Percentiles rank a stretch among this genome's conserved stretches.
These are phyloP conservation scores for Coffea eugenioides DNA, from an alignment of 257 asterid genomes.

Conservation along the genomic window DNA sequence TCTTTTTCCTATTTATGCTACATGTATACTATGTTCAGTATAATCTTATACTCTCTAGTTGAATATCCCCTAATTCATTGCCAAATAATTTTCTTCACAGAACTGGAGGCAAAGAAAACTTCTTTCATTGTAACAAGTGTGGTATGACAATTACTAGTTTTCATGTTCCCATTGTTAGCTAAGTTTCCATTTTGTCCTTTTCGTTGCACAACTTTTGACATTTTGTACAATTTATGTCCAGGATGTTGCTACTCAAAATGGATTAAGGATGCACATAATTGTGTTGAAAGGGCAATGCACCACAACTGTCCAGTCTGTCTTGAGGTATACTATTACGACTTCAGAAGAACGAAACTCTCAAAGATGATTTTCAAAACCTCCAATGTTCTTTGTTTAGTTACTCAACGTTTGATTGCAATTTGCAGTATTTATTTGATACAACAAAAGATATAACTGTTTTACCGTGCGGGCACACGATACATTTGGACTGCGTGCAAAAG, in stretches of 20 bases:
- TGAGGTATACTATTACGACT: conserved; percentile 37
- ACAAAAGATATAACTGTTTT: conserved; percentile 46
- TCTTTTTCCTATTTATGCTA: no score
- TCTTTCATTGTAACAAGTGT: conserved; percentile 63
- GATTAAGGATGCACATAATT: conserved; percentile 56
- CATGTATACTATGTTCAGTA: no score
- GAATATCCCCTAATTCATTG: not conserved
- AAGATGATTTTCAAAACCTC: not conserved
- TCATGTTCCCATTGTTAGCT: not conserved
- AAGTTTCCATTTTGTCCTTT: not conserved
- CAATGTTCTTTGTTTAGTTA: not conserved
- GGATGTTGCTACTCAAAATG: conserved; percentile 61
- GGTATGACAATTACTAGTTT: conserved; percentile 28
- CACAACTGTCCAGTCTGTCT: conserved; percentile 70
- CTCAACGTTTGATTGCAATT: not conserved
- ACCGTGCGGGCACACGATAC: conserved; percentile 59
- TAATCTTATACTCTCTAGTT: no score
- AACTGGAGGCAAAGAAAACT: conserved; percentile 68
- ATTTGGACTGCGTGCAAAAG: conserved; percentile 51
- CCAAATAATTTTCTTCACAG: conserved; percentile 24
- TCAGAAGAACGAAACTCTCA: no score
- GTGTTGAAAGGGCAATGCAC: conserved; percentile 72
- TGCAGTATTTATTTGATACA: conserved; percentile 57
- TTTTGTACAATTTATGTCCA: conserved; percentile 8
- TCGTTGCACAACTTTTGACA: not conserved